Evolutionary conservation across 2,329 filamentous ascomycete species (phyloP), one percentile per base, ranked within the genome.

Genomic region (Trichoderma arundinaceum): DNA sequence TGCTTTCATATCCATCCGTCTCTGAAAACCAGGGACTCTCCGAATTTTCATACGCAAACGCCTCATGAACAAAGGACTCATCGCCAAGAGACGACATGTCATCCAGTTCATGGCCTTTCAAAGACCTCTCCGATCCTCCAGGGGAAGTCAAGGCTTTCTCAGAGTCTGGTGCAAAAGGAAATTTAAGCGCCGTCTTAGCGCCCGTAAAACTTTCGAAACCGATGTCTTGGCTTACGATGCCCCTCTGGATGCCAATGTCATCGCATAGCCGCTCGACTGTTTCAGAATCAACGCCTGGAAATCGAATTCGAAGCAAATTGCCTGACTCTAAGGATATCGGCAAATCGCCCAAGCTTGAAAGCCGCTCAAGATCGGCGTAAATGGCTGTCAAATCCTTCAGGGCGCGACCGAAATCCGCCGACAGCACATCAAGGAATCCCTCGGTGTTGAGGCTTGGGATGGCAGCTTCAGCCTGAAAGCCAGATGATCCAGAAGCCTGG

Each of bases 251-350:
- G n/a, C 90, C 91, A 10, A 96, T 84, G 75, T 99, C 95, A 53
- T 92, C 88, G 75, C 94, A 97, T 1, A 99, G 84, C 3, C 84
- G 82, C 74, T 96, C 92, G 0, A 97, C 90, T 0, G 91, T 92
- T 15, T 89, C 86, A 0, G 88, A 88, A 72, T 98, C 94, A 68
- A 95, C 94, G 3, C 95, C 95, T 0, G 94, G 93, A 73, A 99
- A 98, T 35, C 93, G 90, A 1, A 98, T 88, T 39, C 93, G 88
- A 4, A 97, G 80, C 0, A 86, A 85, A 1, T 87, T 87, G 39
- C 84, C 81, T 43, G 86, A 84, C 71, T 92, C 87, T 60, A 97
- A 84, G 0, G 87, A 83, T 39, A 98, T 87, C 0, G 94, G 93
- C 19, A 99, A 80, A 74, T 97, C 93, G 1, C 95, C 95, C 1